A percentile compares a stretch with the other conserved stretches of the same genome.
Conservation (phyloP, 1,139 yeast genomes). For the Schwanniomyces etchellsii region DNA sequence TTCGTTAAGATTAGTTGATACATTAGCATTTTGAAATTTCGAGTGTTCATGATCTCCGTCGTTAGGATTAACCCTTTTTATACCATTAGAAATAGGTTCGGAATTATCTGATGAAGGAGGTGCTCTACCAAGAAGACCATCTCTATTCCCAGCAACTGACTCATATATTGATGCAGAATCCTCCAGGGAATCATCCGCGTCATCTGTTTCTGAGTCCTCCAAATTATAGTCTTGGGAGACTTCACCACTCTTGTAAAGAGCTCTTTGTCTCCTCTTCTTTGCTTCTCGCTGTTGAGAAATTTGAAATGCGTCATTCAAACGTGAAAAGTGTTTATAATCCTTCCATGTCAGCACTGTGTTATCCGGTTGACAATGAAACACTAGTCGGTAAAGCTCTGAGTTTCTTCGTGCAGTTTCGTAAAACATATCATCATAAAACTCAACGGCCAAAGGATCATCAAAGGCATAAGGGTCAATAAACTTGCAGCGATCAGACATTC, state of each 20-base stretch:
- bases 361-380: slow-evolving; percentile 94
- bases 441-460: slow-evolving; percentile 75
- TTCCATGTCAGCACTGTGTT: slow-evolving; percentile 83
- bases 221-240: neutral
- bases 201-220: slow-evolving; percentile 9
- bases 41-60: slow-evolving; percentile 3
- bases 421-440: slow-evolving; percentile 88
- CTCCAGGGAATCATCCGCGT: slow-evolving; percentile 11
- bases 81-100: slow-evolving; percentile 2
- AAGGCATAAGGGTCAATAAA: slow-evolving; percentile 85
- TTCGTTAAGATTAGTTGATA: neutral
- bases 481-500: slow-evolving; percentile 27
- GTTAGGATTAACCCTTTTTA: neutral
- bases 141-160: slow-evolving; percentile 19
- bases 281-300: slow-evolving; percentile 43
- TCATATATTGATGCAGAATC: slow-evolving; percentile 24
- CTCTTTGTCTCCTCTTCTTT: slow-evolving; percentile 18
- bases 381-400: slow-evolving; percentile 73
- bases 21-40: slow-evolving; percentile 5
- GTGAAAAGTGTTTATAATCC: slow-evolving; percentile 71
- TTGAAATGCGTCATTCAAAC: slow-evolving; percentile 50
- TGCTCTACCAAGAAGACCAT: slow-evolving; percentile 36
- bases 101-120: slow-evolving; percentile 19
- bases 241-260: slow-evolving; percentile 8
- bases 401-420: slow-evolving; percentile 77